These are phyloP conservation scores for Agroathelia rolfsii DNA, from an alignment of 1,284 basidiomycete genomes.

Conservation along the genomic window DNA sequence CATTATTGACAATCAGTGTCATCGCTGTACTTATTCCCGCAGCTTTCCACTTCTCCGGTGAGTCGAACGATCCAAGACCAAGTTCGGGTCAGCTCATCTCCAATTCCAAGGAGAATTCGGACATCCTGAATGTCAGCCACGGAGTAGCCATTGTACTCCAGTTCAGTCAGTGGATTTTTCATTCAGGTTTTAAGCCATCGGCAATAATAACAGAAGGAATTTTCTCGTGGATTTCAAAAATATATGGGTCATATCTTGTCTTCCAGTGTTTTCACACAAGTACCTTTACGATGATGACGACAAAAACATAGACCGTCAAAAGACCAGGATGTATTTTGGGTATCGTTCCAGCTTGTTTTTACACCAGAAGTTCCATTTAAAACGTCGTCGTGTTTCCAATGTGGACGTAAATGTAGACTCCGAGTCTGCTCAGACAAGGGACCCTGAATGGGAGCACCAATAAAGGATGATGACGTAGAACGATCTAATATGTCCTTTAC, in stretches of 20 bases:
- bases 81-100: conserved; percentile 17
- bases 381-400: too few relatives aligned
- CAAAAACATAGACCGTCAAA: conserved; percentile 30
- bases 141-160: conserved; percentile 43
- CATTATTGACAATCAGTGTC: conserved; percentile 72
- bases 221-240: not conserved
- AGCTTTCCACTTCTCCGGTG: conserved; percentile 60
- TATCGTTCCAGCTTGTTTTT: too few relatives aligned
- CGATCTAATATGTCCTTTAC: conserved; percentile 57
- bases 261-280: conserved; percentile 86
- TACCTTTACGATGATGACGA: conserved; percentile 63
- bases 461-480: too few relatives aligned
- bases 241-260: conserved; percentile 67
- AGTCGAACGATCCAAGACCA: conserved; percentile 23
- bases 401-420: too few relatives aligned
- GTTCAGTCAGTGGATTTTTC: not conserved
- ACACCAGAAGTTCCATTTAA: too few relatives aligned
- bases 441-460: too few relatives aligned
- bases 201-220: conserved; percentile 51
- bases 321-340: too few relatives aligned
- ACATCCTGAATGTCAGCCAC: conserved; percentile 77
- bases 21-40: conserved; percentile 74
- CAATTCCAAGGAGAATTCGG: conserved; percentile 25
- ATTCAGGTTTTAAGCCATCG: conserved; percentile 58
- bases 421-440: too few relatives aligned